phyloP scores from a whole-genome alignment of 805 yeast genomes.

The Candida boleticola region DNA sequence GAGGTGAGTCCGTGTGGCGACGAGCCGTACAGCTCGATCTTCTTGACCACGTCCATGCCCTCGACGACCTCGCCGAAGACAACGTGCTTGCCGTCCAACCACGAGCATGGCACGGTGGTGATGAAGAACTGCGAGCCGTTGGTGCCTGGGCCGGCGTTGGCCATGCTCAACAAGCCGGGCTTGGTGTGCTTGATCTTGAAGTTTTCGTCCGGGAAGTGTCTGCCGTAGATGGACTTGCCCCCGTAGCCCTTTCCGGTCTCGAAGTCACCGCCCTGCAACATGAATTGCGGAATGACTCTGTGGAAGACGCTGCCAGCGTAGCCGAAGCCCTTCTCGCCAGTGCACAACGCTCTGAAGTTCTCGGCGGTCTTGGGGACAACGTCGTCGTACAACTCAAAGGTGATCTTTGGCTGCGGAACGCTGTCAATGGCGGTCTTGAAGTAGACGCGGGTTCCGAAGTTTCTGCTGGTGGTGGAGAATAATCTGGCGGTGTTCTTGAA shows the following conservation, averaged over 20 bases:
- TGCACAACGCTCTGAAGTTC: conserved; percentile 91
- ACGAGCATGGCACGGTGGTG: conserved; percentile 83
- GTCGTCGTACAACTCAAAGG: conserved; percentile 68
- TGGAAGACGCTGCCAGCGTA: conserved; percentile 46
- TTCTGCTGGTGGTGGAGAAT: conserved; percentile 47
- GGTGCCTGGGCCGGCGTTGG: conserved; percentile 97
- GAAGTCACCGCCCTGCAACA: conserved; percentile 51
- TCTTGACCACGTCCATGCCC: conserved; percentile 83
- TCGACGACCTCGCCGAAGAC: conserved; percentile 91
- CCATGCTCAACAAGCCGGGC: conserved; percentile 89
- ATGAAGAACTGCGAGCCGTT: conserved; percentile 97
- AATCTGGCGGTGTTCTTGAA: conserved; percentile 38
- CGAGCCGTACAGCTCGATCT: conserved; percentile 66
- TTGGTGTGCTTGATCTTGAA: conserved; percentile 68
- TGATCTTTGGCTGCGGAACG: conserved; percentile 38
- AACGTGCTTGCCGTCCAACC: conserved; percentile 94
- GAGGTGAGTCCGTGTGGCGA: conserved; percentile 44
- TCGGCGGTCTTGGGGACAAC: conserved; percentile 94
- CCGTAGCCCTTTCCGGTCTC: conserved; percentile 47
- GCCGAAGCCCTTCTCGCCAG: conserved; percentile 48
- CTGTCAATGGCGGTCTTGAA: conserved; percentile 59
- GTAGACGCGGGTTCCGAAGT: conserved; percentile 52
- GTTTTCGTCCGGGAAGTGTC: conserved; percentile 76
- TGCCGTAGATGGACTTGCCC: conserved; percentile 59
- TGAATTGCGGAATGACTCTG: conserved; percentile 47